A percentile compares a stretch with the other conserved stretches of the same genome.
Conservation (phyloP, 177 flowering plant genomes). For the Vitis hybrid region DNA sequence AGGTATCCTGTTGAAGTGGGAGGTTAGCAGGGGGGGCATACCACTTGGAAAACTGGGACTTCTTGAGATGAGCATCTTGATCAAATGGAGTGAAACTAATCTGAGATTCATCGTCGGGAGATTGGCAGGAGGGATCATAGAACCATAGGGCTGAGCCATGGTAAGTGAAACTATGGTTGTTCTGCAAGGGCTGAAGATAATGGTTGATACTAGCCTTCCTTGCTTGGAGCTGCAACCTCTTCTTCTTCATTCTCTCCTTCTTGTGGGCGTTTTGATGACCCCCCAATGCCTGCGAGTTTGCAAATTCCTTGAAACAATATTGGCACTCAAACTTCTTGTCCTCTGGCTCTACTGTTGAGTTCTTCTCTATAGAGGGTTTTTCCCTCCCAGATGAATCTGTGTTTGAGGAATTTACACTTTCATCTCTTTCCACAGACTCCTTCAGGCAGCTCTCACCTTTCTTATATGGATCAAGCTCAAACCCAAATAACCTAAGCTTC, state of each 20-base stretch:
- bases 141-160: conserved; percentile 29
- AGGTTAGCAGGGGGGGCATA: conserved; percentile 18
- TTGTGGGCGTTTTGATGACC: conserved; percentile 99
- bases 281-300: conserved; percentile 90
- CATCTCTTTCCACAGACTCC: conserved; percentile 36
- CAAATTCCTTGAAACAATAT: conserved; percentile 77
- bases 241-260: conserved; percentile 89
- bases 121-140: conserved; percentile 32
- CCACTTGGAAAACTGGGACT: conserved; percentile 23
- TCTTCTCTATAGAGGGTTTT: conserved; percentile 20
- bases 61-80: conserved; percentile 24
- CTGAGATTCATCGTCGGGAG: conserved; percentile 42
- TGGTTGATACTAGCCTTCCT: conserved; percentile 57
- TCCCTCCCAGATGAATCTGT: conserved; percentile 25
- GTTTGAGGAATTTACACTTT: conserved; percentile 59
- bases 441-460: conserved; percentile 13
- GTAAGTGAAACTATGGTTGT: conserved; percentile 15
- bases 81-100: conserved; percentile 44
- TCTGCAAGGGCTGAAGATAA: conserved; percentile 62
- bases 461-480: conserved; percentile 51
- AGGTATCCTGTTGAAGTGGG: conserved; percentile 29
- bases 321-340: conserved; percentile 76
- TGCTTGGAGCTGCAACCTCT: conserved; percentile 79
- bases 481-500: conserved; percentile 70
- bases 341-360: conserved; percentile 7